Conservation (phyloP, 1,284 basidiomycete species). For the Malassezia obtusa region DNA sequence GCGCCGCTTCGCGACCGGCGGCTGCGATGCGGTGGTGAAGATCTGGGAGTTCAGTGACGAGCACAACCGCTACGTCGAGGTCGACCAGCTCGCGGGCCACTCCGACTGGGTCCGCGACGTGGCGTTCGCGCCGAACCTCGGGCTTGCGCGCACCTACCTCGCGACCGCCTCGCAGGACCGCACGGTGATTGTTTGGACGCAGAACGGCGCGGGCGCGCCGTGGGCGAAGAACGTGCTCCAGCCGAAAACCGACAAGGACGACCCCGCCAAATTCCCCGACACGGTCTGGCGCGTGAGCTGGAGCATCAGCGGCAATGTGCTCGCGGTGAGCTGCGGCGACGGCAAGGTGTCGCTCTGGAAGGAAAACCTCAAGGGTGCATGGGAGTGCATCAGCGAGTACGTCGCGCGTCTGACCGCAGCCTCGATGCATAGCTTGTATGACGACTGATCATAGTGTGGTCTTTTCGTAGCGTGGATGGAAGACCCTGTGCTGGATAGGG, state of each 20-base stretch:
- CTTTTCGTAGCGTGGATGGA: background rate
- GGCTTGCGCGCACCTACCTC: conserved; percentile 83
- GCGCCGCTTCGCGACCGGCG: conserved; percentile 70
- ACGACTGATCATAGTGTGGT: background rate
- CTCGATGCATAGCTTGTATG: conserved; percentile 7
- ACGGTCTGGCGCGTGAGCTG: conserved; percentile 89
- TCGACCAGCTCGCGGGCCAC: conserved; percentile 53
- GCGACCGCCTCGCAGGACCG: conserved; percentile 81
- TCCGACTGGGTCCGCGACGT: conserved; percentile 97
- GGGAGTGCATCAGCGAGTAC: conserved; percentile 69
- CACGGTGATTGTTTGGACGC: conserved; percentile 89
- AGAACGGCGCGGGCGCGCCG: conserved; percentile 63
- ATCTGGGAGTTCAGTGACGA: conserved; percentile 69
- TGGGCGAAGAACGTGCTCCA: conserved; percentile 82
- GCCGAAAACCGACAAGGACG: conserved; percentile 51
- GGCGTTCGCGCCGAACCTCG: conserved; percentile 93
- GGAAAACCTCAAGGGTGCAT: conserved; percentile 82
- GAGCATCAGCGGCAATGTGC: conserved; percentile 89
- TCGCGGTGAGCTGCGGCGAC: conserved; percentile 94
- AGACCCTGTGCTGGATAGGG: background rate
- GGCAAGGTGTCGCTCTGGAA: conserved; percentile 98
- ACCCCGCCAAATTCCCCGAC: conserved; percentile 35
- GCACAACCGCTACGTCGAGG: conserved; percentile 36
- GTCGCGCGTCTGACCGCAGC: conserved; percentile 1
- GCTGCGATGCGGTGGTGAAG: conserved; percentile 89